These are phyloP conservation scores for Madurella mycetomatis DNA, from an alignment of 2,329 filamentous ascomycete species.

Conservation along the genomic window DNA sequence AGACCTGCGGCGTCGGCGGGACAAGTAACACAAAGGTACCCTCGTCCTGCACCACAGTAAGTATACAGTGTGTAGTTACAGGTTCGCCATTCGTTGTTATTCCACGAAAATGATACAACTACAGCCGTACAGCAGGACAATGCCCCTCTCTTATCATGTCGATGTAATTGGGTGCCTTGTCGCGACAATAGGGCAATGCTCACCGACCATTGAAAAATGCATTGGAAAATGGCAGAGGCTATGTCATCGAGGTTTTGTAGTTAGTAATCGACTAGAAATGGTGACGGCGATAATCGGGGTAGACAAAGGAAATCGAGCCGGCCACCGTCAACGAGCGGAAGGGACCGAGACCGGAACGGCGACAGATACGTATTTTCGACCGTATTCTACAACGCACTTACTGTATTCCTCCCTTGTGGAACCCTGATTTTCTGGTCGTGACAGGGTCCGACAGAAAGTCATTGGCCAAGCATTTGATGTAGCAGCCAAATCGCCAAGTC, in stretches of 20 bases:
- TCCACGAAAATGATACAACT: too few species aligned
- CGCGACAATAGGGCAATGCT: too few species aligned
- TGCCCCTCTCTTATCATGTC: too few species aligned
- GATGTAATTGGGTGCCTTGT: too few species aligned
- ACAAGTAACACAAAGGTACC: neutral
- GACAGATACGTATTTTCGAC: neutral
- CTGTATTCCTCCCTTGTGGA: too few species aligned
- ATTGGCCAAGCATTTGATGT: conserved; percentile 13
- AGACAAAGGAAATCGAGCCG: neutral
- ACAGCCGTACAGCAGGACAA: too few species aligned
- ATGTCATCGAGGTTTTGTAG: too few species aligned
- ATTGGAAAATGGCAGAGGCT: too few species aligned
- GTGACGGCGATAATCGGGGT: neutral
- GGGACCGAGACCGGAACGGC: neutral
- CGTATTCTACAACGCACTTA: too few species aligned
- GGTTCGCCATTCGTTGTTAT: too few species aligned
- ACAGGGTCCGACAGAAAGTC: neutral
- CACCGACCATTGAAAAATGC: too few species aligned
- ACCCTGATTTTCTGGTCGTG: too few species aligned
- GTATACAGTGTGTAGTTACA: neutral
- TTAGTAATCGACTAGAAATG: neutral
- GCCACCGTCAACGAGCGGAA: neutral
- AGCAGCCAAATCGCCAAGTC: conserved; percentile 22
- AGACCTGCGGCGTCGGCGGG: conserved; percentile 18
- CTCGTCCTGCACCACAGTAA: neutral